Percentiles rank a stretch among this genome's conserved stretches.
phyloP scores from a whole-genome alignment of 352 stramenopile species.

The Pythium aquatile region DNA sequence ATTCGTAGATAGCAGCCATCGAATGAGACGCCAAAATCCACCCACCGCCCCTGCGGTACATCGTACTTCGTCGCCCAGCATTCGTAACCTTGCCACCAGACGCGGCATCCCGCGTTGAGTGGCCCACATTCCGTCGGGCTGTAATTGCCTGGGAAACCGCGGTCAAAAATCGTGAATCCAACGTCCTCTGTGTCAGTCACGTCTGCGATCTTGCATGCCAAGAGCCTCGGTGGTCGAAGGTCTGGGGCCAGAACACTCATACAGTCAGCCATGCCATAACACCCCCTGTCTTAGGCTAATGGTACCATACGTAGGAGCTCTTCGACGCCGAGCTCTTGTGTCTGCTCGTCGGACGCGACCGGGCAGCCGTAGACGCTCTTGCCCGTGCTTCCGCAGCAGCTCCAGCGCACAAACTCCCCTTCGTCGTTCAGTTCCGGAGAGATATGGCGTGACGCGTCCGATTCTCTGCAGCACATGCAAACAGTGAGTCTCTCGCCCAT shows the following conservation, averaged over 20 bases:
- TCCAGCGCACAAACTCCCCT: constrained; percentile 60
- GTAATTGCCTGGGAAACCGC: constrained; percentile 23
- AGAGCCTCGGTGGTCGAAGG: constrained; percentile 34
- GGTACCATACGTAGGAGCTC: constrained; percentile 15
- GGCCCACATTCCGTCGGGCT: background rate
- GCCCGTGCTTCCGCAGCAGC: constrained; percentile 56
- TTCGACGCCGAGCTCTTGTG: constrained; percentile 9
- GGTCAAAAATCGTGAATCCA: constrained; percentile 54
- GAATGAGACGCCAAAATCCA: constrained; percentile 44
- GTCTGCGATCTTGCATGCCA: constrained; percentile 35
- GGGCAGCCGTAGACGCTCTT: constrained; percentile 58
- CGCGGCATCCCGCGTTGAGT: constrained; percentile 36
- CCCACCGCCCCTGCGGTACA: constrained; percentile 53
- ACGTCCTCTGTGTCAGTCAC: constrained; percentile 7
- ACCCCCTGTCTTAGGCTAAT: too few species aligned
- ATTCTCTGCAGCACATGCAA: constrained; percentile 17
- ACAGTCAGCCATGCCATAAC: too few species aligned
- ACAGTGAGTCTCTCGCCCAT: background rate
- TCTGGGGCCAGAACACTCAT: constrained; percentile 11
- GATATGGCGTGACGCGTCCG: constrained; percentile 45
- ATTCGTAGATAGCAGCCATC: constrained; percentile 49
- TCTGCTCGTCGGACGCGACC: constrained; percentile 15
- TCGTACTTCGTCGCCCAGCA: constrained; percentile 53
- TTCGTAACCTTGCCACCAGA: constrained; percentile 43
- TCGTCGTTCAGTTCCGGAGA: constrained; percentile 54